Conservation (phyloP, 495 filamentous ascomycete species). For the Rhizodiscina lignyota region DNA sequence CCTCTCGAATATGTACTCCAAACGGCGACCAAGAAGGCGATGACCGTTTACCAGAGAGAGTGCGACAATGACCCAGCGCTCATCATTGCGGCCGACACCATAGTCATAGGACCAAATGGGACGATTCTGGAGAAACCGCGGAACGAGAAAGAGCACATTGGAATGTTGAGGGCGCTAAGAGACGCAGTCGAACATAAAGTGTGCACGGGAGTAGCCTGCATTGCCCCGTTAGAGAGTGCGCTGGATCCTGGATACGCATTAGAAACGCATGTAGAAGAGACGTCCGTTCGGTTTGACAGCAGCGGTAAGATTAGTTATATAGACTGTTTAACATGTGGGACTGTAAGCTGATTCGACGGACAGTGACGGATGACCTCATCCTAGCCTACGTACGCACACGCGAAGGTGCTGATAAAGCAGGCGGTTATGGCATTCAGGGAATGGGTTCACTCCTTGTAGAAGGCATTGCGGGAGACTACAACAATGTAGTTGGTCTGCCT, state of each 20-base stretch:
- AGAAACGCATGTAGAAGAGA: slow-evolving; percentile 73
- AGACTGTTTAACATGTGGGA: neutral
- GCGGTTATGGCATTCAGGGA: slow-evolving; percentile 88
- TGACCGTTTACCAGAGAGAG: slow-evolving; percentile 56
- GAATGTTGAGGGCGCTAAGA: slow-evolving; percentile 64
- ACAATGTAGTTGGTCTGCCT: slow-evolving; percentile 95
- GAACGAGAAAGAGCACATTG: slow-evolving; percentile 59
- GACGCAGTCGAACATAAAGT: slow-evolving; percentile 61
- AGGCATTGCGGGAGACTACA: slow-evolving; percentile 71
- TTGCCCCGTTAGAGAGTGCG: slow-evolving; percentile 63
- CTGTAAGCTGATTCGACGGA: neutral
- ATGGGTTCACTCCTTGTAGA: slow-evolving; percentile 74
- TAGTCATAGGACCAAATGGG: slow-evolving; percentile 63
- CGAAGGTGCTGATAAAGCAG: slow-evolving; percentile 91
- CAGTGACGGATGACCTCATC: slow-evolving; percentile 66
- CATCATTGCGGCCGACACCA: slow-evolving; percentile 81
- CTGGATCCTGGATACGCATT: slow-evolving; percentile 71
- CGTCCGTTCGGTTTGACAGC: slow-evolving; percentile 60
- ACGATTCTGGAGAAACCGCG: slow-evolving; percentile 79
- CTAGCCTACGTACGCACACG: slow-evolving; percentile 75
- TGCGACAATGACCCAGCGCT: slow-evolving; percentile 38
- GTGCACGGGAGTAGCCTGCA: slow-evolving; percentile 63
- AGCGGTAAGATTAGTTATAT: slow-evolving; percentile 15
- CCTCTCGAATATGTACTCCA: slow-evolving; percentile 82
- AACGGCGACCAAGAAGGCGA: slow-evolving; percentile 69